Evolutionary conservation across 108 stramenopile genomes (phyloP).

Genomic region (Ochromonas danica): DNA sequence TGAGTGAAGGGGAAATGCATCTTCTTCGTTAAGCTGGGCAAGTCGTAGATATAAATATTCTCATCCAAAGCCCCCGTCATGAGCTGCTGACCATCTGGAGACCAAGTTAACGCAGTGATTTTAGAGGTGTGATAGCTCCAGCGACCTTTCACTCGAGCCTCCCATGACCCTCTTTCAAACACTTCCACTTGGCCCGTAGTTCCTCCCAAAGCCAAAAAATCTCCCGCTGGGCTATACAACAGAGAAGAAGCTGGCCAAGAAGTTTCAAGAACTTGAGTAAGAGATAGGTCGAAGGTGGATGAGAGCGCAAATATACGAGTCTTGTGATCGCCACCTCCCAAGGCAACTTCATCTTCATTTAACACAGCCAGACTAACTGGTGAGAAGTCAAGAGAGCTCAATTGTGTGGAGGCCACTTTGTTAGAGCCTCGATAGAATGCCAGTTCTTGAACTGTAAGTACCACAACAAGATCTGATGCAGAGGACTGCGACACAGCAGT

Average conservation of each 20-base stretch:
- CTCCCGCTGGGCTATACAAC: constrained; percentile 44
- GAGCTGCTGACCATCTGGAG: constrained; percentile 38
- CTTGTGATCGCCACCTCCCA: constrained; percentile 85
- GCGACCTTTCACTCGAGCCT: constrained; percentile 38
- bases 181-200: constrained; percentile 47
- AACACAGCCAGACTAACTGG: constrained; percentile 70
- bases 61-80: constrained; percentile 51
- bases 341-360: constrained; percentile 74
- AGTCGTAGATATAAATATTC: constrained; percentile 48
- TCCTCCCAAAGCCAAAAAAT: constrained; percentile 48
- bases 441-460: constrained; percentile 60
- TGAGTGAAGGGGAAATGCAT: constrained; percentile 48
- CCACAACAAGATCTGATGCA: constrained; percentile 64
- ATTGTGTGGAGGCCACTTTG: constrained; percentile 25
- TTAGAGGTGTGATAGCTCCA: constrained; percentile 58
- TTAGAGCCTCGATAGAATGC: constrained; percentile 30
- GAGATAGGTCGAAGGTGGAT: neutral
- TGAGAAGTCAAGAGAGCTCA: constrained; percentile 53
- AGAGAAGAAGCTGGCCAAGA: constrained; percentile 44
- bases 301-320: constrained; percentile 72
- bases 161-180: constrained; percentile 44
- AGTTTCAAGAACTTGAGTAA: constrained; percentile 33
- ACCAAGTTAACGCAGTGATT: constrained; percentile 51
- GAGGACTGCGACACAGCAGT: constrained; percentile 58
- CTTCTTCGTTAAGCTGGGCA: constrained; percentile 30